phyloP scores from a whole-genome alignment of 306 rosid species.

The Lithocarpus polystachyus region DNA sequence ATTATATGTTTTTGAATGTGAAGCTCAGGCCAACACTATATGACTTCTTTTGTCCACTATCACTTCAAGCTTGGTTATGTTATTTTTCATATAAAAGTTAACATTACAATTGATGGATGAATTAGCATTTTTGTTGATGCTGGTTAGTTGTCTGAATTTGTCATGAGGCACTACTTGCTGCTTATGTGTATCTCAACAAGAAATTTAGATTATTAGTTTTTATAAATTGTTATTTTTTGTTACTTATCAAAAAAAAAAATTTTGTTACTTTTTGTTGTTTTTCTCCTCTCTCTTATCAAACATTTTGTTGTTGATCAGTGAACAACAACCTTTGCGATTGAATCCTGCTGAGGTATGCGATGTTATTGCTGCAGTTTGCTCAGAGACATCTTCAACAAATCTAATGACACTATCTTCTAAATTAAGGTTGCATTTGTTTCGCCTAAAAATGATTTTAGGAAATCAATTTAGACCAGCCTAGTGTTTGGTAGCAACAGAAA shows the following conservation, averaged over 20 bases:
- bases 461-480: no score
- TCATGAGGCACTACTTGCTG: slow-evolving; percentile 1
- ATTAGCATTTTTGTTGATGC: neutral
- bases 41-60: neutral
- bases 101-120: neutral
- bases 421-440: no score
- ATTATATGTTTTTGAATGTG: neutral
- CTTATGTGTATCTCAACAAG: slow-evolving; percentile 1
- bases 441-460: no score
- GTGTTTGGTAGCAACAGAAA: no score
- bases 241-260: no score
- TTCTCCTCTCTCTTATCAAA: slow-evolving; percentile 28
- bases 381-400: slow-evolving; percentile 65
- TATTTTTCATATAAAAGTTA: neutral
- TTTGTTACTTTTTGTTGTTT: slow-evolving; percentile 12
- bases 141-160: neutral
- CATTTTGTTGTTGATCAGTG: slow-evolving; percentile 62
- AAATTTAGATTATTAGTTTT: neutral
- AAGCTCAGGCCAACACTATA: neutral
- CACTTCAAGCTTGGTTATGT: neutral
- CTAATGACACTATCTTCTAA: slow-evolving; percentile 55
- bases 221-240: slow-evolving; percentile 9
- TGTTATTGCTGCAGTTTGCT: slow-evolving; percentile 97
- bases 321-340: slow-evolving; percentile 94
- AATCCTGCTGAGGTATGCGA: slow-evolving; percentile 95